phyloP scores from a whole-genome alignment of 192 early-diverging fungal genomes.

The Chytriomyces sp. region DNA sequence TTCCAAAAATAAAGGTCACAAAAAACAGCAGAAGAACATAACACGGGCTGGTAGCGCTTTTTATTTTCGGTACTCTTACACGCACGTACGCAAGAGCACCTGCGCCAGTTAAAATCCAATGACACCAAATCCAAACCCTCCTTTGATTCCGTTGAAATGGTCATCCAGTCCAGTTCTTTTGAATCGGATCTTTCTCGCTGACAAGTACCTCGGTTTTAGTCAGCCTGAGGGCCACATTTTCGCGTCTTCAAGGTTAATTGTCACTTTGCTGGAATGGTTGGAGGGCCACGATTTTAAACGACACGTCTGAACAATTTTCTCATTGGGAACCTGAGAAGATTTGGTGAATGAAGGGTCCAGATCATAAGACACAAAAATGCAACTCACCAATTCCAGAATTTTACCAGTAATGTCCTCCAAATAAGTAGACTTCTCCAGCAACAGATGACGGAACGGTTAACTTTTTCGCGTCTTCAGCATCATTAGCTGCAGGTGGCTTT shows the following conservation, averaged over 20 bases:
- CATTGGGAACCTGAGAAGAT: conserved; percentile 46
- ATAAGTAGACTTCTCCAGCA: conserved; percentile 69
- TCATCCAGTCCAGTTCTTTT: conserved; percentile 88
- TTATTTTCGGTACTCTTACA: too few species aligned
- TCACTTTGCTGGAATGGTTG: conserved; percentile 82
- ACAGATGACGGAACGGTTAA: conserved; percentile 19
- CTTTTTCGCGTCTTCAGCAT: neutral
- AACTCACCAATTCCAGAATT: conserved; percentile 67
- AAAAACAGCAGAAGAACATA: too few species aligned
- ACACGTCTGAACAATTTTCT: conserved; percentile 87
- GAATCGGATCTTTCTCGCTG: conserved; percentile 84
- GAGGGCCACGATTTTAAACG: conserved; percentile 84
- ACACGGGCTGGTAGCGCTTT: too few species aligned
- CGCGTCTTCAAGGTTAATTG: conserved; percentile 74
- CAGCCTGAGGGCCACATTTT: conserved; percentile 71
- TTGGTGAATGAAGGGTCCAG: conserved; percentile 36
- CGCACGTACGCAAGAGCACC: too few species aligned
- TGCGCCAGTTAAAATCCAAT: too few species aligned
- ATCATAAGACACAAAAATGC: neutral
- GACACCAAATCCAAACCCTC: conserved; percentile 73
- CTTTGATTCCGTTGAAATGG: conserved; percentile 93
- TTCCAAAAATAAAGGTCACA: too few species aligned
- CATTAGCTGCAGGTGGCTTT: conserved; percentile 49
- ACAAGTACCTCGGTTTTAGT: conserved; percentile 84
- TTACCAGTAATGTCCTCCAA: conserved; percentile 90